Conservation (phyloP, 1,284 basidiomycete genomes). For the Sanghuangporus baumii region DNA sequence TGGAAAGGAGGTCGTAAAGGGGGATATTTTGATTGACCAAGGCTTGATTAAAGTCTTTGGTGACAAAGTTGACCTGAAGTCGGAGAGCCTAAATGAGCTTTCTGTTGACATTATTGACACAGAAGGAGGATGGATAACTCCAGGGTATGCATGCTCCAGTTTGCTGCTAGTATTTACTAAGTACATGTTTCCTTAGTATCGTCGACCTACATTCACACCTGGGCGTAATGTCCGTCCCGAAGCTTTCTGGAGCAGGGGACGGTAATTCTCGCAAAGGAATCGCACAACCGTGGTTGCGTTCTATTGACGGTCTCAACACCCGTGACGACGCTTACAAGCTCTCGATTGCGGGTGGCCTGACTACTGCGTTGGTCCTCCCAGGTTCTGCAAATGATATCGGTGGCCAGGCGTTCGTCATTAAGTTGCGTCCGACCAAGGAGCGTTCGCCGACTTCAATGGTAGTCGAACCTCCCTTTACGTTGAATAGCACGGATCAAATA, state of each 20-base stretch:
- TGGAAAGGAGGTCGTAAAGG: slow-evolving; percentile 57
- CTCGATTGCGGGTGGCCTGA: slow-evolving; percentile 40
- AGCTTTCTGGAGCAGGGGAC: slow-evolving; percentile 33
- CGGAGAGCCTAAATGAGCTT: slow-evolving; percentile 17
- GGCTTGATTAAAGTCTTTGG: slow-evolving; percentile 55
- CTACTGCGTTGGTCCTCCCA: slow-evolving; percentile 41
- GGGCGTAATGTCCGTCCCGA: slow-evolving; percentile 40
- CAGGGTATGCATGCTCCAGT: slow-evolving; percentile 27
- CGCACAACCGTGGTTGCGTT: slow-evolving; percentile 45
- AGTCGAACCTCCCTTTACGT: slow-evolving; percentile 51
- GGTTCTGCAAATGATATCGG: slow-evolving; percentile 45
- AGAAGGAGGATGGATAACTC: slow-evolving; percentile 33
- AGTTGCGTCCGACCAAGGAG: slow-evolving; percentile 54
- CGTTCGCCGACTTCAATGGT: slow-evolving; percentile 56
- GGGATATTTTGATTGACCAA: slow-evolving; percentile 50
- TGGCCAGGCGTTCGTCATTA: slow-evolving; percentile 67
- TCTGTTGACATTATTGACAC: slow-evolving; percentile 26
- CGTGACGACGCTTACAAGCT: slow-evolving; percentile 34
- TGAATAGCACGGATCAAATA: slow-evolving; percentile 32
- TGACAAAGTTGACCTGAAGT: slow-evolving; percentile 28
- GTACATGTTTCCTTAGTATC: slow-evolving; percentile 30
- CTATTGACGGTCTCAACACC: slow-evolving; percentile 44
- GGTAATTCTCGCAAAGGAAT: slow-evolving; percentile 37
- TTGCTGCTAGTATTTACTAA: not conserved
- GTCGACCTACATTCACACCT: slow-evolving; percentile 61